Evolutionary conservation across 2,329 filamentous ascomycete genomes (phyloP).

Genomic region (Trematosphaeria pertusa): DNA sequence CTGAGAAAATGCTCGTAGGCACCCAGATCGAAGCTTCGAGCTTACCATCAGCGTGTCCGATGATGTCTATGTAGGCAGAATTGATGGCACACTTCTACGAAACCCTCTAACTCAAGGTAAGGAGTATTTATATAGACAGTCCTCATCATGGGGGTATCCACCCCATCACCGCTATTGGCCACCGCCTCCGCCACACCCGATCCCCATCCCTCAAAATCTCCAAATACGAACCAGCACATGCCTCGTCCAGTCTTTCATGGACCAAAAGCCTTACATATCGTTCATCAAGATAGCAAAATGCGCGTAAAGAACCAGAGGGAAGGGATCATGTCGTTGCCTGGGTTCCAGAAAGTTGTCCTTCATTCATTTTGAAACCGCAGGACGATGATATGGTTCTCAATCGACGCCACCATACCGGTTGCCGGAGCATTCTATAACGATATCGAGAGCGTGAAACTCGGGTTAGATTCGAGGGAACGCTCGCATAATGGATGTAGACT

Average conservation of each 20-base stretch:
- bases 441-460: constrained; percentile 17
- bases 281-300: constrained; percentile 35
- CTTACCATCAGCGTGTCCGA: no score
- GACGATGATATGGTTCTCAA: constrained; percentile 35
- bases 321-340: constrained; percentile 28
- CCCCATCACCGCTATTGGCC: constrained; percentile 29
- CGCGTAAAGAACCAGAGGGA: constrained; percentile 33
- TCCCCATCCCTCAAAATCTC: constrained; percentile 24
- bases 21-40: no score
- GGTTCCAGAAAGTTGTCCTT: constrained; percentile 30
- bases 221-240: constrained; percentile 37
- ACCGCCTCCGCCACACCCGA: constrained; percentile 28
- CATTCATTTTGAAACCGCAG: constrained; percentile 36
- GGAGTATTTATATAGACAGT: no score
- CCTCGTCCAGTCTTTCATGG: constrained; percentile 38
- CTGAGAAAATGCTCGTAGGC: no score
- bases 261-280: constrained; percentile 39
- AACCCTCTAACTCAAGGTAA: no score
- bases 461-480: constrained; percentile 6
- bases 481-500: constrained; percentile 16
- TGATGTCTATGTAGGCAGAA: no score
- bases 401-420: constrained; percentile 32
- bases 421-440: constrained; percentile 27
- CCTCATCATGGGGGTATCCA: constrained; percentile 29
- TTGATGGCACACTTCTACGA: no score